Evolutionary conservation across 345 rosid genomes (phyloP).

Genomic region (Angophora floribunda): DNA sequence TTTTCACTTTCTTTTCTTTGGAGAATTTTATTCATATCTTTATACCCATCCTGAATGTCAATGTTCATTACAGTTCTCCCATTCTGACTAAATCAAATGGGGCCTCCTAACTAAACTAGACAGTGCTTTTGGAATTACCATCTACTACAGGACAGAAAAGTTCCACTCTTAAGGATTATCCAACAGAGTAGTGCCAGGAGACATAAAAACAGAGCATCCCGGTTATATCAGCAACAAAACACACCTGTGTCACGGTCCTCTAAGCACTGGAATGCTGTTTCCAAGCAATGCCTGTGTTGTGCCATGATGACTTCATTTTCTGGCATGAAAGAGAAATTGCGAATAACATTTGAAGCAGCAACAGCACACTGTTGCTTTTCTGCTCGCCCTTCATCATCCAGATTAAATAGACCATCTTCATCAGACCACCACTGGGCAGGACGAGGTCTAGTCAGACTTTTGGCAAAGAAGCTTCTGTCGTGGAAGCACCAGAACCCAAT

Average conservation of each 20-base stretch:
- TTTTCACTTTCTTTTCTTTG: neutral
- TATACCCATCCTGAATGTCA: neutral
- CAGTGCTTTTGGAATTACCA: neutral
- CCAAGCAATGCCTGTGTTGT: constrained; percentile 95
- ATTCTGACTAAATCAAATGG: neutral
- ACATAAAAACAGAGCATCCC: neutral
- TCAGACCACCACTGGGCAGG: constrained; percentile 79
- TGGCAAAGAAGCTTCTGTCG: constrained; percentile 25
- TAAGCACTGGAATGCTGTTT: constrained; percentile 89
- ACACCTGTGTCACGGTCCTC: constrained; percentile 70
- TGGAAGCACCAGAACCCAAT: constrained; percentile 26
- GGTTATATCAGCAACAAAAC: neutral
- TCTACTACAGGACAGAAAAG: neutral
- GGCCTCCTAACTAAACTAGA: neutral
- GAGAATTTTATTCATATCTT: neutral
- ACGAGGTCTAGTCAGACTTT: constrained; percentile 37
- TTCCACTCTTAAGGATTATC: neutral
- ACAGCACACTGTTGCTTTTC: constrained; percentile 93
- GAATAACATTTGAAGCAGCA: constrained; percentile 86
- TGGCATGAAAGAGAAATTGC: constrained; percentile 98
- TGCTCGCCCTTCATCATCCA: constrained; percentile 85
- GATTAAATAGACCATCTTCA: constrained; percentile 87
- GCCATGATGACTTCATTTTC: constrained; percentile 95
- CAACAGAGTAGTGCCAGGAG: neutral
- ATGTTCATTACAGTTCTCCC: neutral